Evolutionary conservation across 2,329 filamentous ascomycete species (phyloP), one percentile per base, ranked within the genome.

Genomic region (Botrytis squamosa): DNA sequence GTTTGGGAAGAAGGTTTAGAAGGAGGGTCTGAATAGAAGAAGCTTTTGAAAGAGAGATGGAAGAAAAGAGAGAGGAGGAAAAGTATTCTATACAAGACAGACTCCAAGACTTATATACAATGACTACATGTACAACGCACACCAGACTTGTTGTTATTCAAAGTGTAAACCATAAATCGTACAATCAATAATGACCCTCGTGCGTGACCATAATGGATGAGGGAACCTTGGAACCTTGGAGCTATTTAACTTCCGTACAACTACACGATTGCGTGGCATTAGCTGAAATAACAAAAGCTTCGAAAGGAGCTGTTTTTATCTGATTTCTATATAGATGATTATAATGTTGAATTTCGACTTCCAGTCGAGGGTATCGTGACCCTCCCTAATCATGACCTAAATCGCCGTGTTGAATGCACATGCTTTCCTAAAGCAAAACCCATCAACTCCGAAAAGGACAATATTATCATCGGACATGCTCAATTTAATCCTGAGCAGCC

Each of bases 401-500:
- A 55, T 72, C 49, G 29, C 52, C 70, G 40, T 68, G 52, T 57
- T 52, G 40, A 71, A 57, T 64, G 60, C 25, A 36, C 25, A 49
- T 71, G 29, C 42, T 40, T 38, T 33, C 22, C 55, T 29, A 14
- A 33, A 18, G 77, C 40, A 49, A 71, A 52, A 55, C 52, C 52
- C 38, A 36, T 63, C 62, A 52, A 49, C 52, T 72, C 65, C 14
- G 8, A 33, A 40, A 38, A 29, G 14, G 36, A 55, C 60, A 18
- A 8, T 38, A 10, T 38, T 29, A 38, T 72, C 29, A 38, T 52
- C 3, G 20, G 9, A 44, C n/a, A 9, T 38, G 8, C 18, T 62
- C 25, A 25, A 55, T 29, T 55, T 42, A 77, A 67, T 78, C 74
- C 36, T 79, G 75, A 46, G 59, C 70, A 77, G 75, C 77, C 40